phyloP scores from a whole-genome alignment of 139 green algal genomes.

The Micromonas commoda region DNA sequence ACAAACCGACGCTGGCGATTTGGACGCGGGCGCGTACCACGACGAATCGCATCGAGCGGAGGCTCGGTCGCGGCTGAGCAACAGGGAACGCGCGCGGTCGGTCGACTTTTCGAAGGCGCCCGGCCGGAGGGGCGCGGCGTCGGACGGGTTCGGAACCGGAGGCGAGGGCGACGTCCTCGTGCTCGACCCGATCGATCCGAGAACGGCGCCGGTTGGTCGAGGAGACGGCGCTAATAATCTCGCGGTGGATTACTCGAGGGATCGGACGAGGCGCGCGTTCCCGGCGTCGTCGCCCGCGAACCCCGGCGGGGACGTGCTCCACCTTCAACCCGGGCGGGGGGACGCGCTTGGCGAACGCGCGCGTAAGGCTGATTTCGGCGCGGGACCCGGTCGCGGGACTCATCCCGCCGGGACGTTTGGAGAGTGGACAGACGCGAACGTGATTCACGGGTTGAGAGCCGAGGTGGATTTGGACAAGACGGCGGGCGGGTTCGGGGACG shows the following conservation, averaged over 20 bases:
- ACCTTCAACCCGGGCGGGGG: neutral
- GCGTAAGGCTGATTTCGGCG: neutral
- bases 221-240: no score
- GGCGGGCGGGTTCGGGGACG: neutral
- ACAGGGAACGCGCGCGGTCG: no score
- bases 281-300: no score
- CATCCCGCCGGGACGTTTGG: neutral
- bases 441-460: neutral
- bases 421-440: neutral
- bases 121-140: neutral
- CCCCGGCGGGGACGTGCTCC: neutral
- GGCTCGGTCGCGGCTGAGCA: neutral
- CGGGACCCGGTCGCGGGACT: neutral
- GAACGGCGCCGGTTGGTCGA: neutral
- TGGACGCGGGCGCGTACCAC: neutral
- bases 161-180: neutral
- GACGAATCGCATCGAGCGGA: neutral
- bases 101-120: neutral
- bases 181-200: neutral
- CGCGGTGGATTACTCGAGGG: no score
- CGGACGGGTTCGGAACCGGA: neutral
- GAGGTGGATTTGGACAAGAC: neutral
- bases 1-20: neutral
- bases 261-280: no score
- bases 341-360: neutral